Conservation (phyloP, 2,329 filamentous ascomycete species). For the Parafenestella ontariensis region DNA sequence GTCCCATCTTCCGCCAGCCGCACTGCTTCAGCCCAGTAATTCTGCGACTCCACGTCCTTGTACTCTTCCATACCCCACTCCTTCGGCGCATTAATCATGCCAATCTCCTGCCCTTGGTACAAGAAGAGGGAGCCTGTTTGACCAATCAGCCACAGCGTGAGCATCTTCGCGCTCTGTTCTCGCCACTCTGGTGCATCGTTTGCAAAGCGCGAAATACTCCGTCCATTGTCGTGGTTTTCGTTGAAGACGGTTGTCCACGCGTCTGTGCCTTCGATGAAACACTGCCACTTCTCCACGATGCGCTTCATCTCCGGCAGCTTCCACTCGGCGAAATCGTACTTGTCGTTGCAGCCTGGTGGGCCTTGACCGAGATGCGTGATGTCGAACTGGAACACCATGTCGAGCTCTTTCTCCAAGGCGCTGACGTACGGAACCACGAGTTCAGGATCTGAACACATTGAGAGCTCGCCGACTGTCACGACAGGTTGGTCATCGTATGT, state of each 20-base stretch:
- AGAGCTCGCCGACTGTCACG: constrained; percentile 68
- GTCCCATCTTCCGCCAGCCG: constrained; percentile 32
- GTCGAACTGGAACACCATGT: constrained; percentile 60
- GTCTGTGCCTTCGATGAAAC: constrained; percentile 56
- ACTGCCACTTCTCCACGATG: constrained; percentile 56
- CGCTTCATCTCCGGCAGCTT: constrained; percentile 51
- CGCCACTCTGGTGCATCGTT: constrained; percentile 57
- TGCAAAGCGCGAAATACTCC: constrained; percentile 62
- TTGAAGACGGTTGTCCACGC: constrained; percentile 66
- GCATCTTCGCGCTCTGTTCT: constrained; percentile 59
- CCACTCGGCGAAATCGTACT: constrained; percentile 48
- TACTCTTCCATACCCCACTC: constrained; percentile 64
- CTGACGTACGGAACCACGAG: constrained; percentile 54
- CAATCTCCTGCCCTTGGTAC: constrained; percentile 69
- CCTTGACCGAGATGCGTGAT: constrained; percentile 48
- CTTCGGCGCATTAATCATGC: constrained; percentile 63
- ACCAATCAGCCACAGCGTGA: constrained; percentile 58
- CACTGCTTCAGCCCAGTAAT: constrained; percentile 51
- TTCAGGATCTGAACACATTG: constrained; percentile 52
- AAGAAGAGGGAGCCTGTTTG: constrained; percentile 64
- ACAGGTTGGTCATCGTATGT: constrained; percentile 45
- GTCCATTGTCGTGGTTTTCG: constrained; percentile 69
- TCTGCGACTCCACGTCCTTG: constrained; percentile 66
- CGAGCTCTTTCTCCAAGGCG: constrained; percentile 50
- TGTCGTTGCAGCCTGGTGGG: constrained; percentile 39